phyloP scores from a whole-genome alignment of 257 asterid species.

The Thymus mandschuricus region DNA sequence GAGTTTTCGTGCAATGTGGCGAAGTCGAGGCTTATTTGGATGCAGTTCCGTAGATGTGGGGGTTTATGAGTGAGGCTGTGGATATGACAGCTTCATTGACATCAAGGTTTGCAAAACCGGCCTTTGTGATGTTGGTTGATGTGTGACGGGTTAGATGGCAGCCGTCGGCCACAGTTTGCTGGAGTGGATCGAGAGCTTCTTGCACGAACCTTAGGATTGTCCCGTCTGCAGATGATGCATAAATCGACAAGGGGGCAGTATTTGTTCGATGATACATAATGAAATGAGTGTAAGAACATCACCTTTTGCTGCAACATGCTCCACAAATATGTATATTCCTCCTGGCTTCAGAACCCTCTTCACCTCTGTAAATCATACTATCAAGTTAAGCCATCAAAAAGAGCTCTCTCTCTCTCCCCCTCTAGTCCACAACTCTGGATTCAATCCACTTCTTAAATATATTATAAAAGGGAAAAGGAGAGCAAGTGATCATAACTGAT shows the following conservation, averaged over 20 bases:
- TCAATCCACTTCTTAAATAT: neutral
- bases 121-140: slow-evolving; percentile 45
- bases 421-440: neutral
- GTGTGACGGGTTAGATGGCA: slow-evolving; percentile 78
- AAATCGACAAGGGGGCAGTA: neutral
- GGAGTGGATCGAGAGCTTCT: slow-evolving; percentile 80
- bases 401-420: neutral
- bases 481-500: neutral
- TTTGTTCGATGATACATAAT: neutral
- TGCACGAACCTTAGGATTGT: slow-evolving; percentile 61
- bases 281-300: slow-evolving; percentile 7
- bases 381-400: neutral
- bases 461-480: neutral
- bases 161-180: slow-evolving; percentile 74
- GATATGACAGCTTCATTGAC: slow-evolving; percentile 53
- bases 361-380: slow-evolving; percentile 52
- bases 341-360: slow-evolving; percentile 94
- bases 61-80: slow-evolving; percentile 59
- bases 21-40: slow-evolving; percentile 39
- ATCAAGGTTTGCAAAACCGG: slow-evolving; percentile 65
- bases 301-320: slow-evolving; percentile 94
- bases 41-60: slow-evolving; percentile 78
- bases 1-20: neutral
- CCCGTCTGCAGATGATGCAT: slow-evolving; percentile 56
- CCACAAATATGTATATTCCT: slow-evolving; percentile 74